Evolutionary conservation across 192 early-diverging fungal species (phyloP), one percentile per base, ranked within the genome.

Genomic region (Podila minutissima): DNA sequence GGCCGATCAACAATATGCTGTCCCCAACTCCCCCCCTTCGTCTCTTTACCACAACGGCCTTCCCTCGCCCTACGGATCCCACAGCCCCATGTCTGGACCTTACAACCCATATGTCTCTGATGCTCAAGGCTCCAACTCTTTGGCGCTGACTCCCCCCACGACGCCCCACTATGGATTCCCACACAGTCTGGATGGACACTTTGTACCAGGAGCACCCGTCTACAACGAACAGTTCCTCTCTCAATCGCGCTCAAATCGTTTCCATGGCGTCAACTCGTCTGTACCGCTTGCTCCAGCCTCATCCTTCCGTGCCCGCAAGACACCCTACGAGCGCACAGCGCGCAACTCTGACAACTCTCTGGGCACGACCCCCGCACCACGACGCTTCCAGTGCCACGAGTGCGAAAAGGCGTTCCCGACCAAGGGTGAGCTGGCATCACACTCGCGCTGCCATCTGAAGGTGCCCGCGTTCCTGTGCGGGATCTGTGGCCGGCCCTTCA

Each of bases 321-420:
- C 74, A 22, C 61, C 74, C 35, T 63, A 60, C 5, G 58, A 48
- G 10, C 75, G 75, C 41, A 55, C 55, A 29, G 29, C 29, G 20
- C 63, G 75, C 28, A 68, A 57, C 29, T 41, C 69, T 7, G 53
- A 13, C 70, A 69, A 63, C 20, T n/a, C 3, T 62, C 61, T 37
- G 15, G 66, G 71, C 1, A 50, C 55, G 8, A 65, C 59, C 7
- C 66, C 77, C 10, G 66, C 67, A 6, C 77, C 70, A 0, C 67
- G 77, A 20, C 66, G 77, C n/a, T 81, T 81, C 63, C 77, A 72
- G 35, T 81, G 77, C 58, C 66, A 72, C 26, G 77, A 81, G 67
- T 81, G 77, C 55, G 77, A 81, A 26, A 81, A 81, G 55, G 77
- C 77, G 2, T 81, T 81, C 71, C 77, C 77, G 0, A 81, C 77